Evolutionary conservation across 2,329 filamentous ascomycete species (phyloP).

Genomic region (Dothideomycetidae sp.): DNA sequence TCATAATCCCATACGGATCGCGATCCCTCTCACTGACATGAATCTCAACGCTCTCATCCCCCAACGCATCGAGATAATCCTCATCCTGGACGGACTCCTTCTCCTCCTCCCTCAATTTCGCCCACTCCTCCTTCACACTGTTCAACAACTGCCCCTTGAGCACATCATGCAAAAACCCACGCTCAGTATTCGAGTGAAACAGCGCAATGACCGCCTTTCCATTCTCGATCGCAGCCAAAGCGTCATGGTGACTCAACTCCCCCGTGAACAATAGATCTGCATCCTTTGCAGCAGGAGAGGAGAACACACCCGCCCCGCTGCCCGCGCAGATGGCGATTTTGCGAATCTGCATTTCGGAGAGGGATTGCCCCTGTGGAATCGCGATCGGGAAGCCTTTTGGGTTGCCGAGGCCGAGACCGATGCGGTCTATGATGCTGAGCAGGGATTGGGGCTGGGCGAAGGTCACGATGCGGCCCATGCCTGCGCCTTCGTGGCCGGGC

Average conservation of each 20-base stretch:
- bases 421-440: conserved; percentile 45
- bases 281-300: conserved; percentile 28
- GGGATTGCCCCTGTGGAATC: conserved; percentile 43
- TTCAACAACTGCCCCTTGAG: conserved; percentile 52
- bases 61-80: conserved; percentile 33
- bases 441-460: conserved; percentile 40
- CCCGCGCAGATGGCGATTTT: conserved; percentile 82
- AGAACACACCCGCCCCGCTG: conserved; percentile 63
- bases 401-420: conserved; percentile 48
- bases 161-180: conserved; percentile 61
- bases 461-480: conserved; percentile 47
- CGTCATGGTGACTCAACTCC: conserved; percentile 87
- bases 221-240: conserved; percentile 69
- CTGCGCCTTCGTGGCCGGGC: conserved; percentile 33
- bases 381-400: conserved; percentile 51
- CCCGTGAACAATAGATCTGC: conserved; percentile 82
- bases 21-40: conserved; percentile 64
- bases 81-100: conserved; percentile 21
- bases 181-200: conserved; percentile 88
- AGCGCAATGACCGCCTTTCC: conserved; percentile 71
- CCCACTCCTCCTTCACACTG: conserved; percentile 44
- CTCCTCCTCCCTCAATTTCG: conserved; percentile 31
- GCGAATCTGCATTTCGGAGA: conserved; percentile 43
- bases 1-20: conserved; percentile 75
- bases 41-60: conserved; percentile 46